Base-by-base conservation (phyloP, 1,284 basidiomycete genomes). In the Melampsora larici-populina region DNA sequence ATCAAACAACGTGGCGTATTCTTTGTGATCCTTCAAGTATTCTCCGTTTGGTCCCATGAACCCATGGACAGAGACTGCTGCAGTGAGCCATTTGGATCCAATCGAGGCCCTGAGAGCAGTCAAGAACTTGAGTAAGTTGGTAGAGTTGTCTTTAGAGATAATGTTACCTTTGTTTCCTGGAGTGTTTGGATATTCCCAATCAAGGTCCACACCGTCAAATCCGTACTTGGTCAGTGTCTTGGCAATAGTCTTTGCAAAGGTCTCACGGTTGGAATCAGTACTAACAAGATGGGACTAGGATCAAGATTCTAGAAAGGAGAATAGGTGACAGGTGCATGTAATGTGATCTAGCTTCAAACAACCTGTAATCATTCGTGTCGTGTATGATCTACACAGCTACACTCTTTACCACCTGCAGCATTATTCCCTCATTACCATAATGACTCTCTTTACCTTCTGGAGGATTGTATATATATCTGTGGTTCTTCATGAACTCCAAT, bases 151-250 rank as follows among this genome's bases (percentile, higher is more conserved):
- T 36, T 55, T 66, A 13, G 46, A 51, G 8, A 74, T 31, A 17
- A 66, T 67, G 36, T 74, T 74, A 31, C 72, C 62, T 48, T 67
- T 64, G 40, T 49, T 43, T 21, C 72, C 72, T 18, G 62, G 72
- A 21, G 67, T 49, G 26, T 48, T 49, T 36, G 74, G 74, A 46
- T 76, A 76, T 31, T 76, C 74, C 74, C 74, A 76, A 48, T 76
- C 74, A 31, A n/a, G n/a, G n/a, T n/a, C n/a, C n/a, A n/a, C n/a
- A n/a, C n/a, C n/a, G n/a, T n/a, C n/a, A n/a, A n/a, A 76, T 0
- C 18, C 62, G 24, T 74, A 66, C 49, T 65, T 74, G 1, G 65
- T 13, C 21, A 15, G 9, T 21, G 64, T 13, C 29, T 24, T 21
- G 8, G n/a, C 9, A 13, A 13, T 24, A 17, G 58, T 51, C 3